Evolutionary conservation across 305 asterid genomes (phyloP).

Genomic region (Fraxinus albicans): DNA sequence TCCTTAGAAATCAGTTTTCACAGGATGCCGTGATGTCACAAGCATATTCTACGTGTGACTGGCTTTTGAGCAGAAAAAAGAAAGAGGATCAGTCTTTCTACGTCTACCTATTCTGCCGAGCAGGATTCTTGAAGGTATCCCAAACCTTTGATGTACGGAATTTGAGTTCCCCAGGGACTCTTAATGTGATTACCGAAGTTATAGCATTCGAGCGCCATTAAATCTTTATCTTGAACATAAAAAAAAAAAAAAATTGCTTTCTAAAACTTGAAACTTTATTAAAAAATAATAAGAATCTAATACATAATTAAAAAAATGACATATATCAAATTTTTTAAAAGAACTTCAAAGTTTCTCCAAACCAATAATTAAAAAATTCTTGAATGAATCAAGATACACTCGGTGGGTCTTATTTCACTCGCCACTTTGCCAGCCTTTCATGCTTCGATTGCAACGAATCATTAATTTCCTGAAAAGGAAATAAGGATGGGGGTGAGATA

Average conservation of each 20-base stretch:
- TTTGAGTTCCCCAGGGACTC: background rate
- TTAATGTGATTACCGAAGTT: background rate
- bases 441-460: background rate
- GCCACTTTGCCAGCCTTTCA: background rate
- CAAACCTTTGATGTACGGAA: background rate
- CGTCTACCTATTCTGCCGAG: background rate
- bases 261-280: background rate
- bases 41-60: background rate
- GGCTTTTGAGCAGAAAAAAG: background rate
- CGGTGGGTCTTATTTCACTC: background rate
- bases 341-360: background rate
- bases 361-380: background rate
- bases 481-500: background rate
- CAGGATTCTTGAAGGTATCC: background rate
- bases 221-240: background rate
- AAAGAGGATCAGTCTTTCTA: background rate
- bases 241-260: background rate
- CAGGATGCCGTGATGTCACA: background rate
- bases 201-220: background rate
- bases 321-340: no score
- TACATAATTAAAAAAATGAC: no score
- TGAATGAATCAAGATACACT: background rate
- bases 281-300: no score
- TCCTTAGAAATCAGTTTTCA: background rate
- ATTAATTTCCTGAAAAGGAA: background rate